Evolutionary conservation across 1,284 basidiomycete genomes (phyloP).

Genomic region (Puccinia hordei): DNA sequence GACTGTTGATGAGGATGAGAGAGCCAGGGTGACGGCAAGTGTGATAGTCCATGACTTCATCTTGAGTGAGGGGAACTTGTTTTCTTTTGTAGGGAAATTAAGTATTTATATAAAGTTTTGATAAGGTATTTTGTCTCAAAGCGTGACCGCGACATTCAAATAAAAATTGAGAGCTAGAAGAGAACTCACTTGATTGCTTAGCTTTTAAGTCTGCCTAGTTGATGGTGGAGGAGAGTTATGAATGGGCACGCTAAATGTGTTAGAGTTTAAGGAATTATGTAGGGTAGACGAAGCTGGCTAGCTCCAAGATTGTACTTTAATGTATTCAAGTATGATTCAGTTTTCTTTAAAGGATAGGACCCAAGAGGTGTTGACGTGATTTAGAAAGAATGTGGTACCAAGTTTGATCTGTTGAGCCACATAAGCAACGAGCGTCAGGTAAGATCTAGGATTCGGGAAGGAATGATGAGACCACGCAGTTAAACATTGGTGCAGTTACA

Average conservation of each 20-base stretch:
- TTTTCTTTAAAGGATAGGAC: conserved; percentile 20
- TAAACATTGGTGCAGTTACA: no score
- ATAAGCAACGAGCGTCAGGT: conserved; percentile 11
- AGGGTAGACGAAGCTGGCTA: not conserved
- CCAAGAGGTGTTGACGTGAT: conserved; percentile 4
- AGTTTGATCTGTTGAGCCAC: not conserved
- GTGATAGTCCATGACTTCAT: conserved; percentile 20
- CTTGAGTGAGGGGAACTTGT: not conserved
- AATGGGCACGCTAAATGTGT: not conserved
- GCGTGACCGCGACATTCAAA: not conserved
- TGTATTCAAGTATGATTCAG: not conserved
- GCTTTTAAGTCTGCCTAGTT: not conserved
- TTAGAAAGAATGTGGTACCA: conserved; percentile 26
- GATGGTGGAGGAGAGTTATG: not conserved
- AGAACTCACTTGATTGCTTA: not conserved
- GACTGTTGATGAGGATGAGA: conserved; percentile 1
- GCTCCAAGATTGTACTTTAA: no score
- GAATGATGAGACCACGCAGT: conserved; percentile 16
- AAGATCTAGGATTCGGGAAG: conserved; percentile 2
- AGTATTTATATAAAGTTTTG: not conserved
- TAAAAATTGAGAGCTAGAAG: not conserved
- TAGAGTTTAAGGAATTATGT: not conserved
- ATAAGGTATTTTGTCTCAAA: not conserved
- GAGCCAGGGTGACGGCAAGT: not conserved
- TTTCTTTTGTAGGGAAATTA: not conserved